These are phyloP conservation scores for Stentor coeruleus DNA, from an alignment of 73 alveolate genomes.

Conservation along the genomic window DNA sequence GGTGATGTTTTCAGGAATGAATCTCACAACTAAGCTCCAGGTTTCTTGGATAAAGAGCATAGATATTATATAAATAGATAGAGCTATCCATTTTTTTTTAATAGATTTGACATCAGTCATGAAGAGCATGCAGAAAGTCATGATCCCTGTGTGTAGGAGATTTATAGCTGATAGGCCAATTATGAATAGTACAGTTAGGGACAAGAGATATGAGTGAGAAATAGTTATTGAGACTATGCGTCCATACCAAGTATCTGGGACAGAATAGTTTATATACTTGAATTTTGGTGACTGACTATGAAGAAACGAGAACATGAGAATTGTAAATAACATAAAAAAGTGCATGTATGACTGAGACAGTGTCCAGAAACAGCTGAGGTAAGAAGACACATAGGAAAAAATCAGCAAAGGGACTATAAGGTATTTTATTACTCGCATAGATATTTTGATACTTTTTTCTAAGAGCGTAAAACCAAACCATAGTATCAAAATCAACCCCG, in stretches of 20 bases:
- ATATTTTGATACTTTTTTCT: not conserved
- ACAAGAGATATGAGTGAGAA: not conserved
- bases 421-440: not conserved
- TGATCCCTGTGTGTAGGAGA: not conserved
- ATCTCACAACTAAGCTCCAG: too few relatives aligned
- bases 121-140: not conserved
- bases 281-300: not conserved
- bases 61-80: not conserved
- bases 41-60: not conserved
- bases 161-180: not conserved
- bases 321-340: not conserved
- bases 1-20: too few relatives aligned
- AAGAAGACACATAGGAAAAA: not conserved
- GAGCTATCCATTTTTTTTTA: not conserved
- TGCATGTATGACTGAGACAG: not conserved
- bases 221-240: not conserved
- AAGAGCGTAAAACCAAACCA: not conserved
- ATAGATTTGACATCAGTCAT: not conserved
- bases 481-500: not conserved
- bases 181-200: not conserved
- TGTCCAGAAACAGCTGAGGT: not conserved
- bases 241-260: not conserved
- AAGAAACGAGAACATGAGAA: not conserved
- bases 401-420: not conserved
- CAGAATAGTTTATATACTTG: not conserved